Evolutionary conservation across 352 stramenopile species (phyloP), one percentile per base, ranked within the genome.

Genomic region (Pythium sp.): DNA sequence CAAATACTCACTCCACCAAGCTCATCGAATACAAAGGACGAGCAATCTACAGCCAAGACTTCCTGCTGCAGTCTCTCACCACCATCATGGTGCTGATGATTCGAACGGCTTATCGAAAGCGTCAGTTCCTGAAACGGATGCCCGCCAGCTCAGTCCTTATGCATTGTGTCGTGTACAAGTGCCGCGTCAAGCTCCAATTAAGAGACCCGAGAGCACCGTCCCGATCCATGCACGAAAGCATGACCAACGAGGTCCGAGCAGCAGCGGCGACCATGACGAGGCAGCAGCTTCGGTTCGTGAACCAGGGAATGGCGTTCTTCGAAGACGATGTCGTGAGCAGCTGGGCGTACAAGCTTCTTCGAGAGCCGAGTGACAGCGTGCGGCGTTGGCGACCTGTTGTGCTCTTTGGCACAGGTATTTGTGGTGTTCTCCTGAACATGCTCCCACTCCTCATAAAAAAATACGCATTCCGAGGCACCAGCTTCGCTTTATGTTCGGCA

Each of bases 141-240:
- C n/a, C 55, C 5, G 49, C 36, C 32, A 58, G 65, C n/a, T 41
- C 65, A 1, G 41, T 54, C 2, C 22, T 68, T 38, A n/a, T 60
- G 28, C 67, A n/a, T 14, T 77, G 73, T 15, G 61, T 78, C 34
- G 74, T 59, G 56, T 75, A 69, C 22, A 28, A 28, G 47, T 62
- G 56, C 56, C 56, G 56, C 32, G 56, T 62, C 20, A 46, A 30
- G 32, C 56, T 62, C 30, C 28, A 41, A 3, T 6, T 30, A 32
- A 43, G 24, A 15, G 56, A 30, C 20, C 24, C 30, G 8, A 46
- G 56, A 11, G 11, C 30, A 8, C n/a, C 56, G 18, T 38, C 28
- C 14, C 18, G 14, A 15, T 47, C 30, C 30, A 20, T 30, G 28
- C 34, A 54, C 20, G 47, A n/a, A 18, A 54, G n/a, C 47, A 54